Evolutionary conservation across 2,329 filamentous ascomycete species (phyloP), one percentile per base, ranked within the genome.

Genomic region (Neocatenulostroma microsporum): DNA sequence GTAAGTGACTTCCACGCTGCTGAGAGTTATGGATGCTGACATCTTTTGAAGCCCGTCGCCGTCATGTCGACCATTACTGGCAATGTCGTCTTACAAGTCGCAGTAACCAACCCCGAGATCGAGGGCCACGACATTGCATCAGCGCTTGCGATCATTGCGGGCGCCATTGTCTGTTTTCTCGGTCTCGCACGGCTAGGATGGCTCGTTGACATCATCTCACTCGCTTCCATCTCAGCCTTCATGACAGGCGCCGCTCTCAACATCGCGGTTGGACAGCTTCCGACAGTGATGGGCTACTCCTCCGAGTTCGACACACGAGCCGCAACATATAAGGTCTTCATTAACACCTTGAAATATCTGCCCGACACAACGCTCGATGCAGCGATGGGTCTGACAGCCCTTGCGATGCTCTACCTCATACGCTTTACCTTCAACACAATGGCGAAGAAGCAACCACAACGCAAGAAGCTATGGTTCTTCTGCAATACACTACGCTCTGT

Each of bases 191-290:
- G 88, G 30, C 74, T 80, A 24, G 89, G 91, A 5, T 94, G 87
- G 78, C 80, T 96, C 34, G 87, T 95, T 31, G 87, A 96, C 48
- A 75, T 95, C 53, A 95, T 96, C 51, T 84, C 91, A 1, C 76
- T 95, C 38, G 80, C 86, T 2, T 84, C 88, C 0, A 84, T 96
- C 36, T 88, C 84, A 0, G 87, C 91, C 3, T 96, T 94, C 68
- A 95, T 96, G 84, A 96, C 91, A 0, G 89, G 89, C 2, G 94
- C 89, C 4, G 87, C 89, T 36, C 74, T 98, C 60, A 94, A 76
- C 52, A 96, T 98, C 55, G 79, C 76, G 12, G 74, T 78, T 17
- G 88, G 91, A 21, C 91, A 98, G 61, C 71, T 95, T 4, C 82
- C 84, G 1, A 73, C 74, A 2, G 66, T 96, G 60, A 74, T 98